Evolutionary conservation across 164 flowering plant species (phyloP).

Genomic region (Tinospora cordifolia): DNA sequence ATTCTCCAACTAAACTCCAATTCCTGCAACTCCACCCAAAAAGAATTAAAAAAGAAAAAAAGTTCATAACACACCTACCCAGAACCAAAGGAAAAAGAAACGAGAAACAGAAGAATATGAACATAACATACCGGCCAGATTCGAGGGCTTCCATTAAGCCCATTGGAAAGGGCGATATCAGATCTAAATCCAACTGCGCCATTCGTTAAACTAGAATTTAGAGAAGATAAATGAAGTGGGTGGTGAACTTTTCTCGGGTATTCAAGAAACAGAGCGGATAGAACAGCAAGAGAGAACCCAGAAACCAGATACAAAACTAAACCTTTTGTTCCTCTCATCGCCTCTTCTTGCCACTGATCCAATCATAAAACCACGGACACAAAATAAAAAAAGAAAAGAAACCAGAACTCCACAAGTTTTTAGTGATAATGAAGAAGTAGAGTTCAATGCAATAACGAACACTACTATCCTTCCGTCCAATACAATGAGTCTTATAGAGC

Average conservation of each 20-base stretch:
- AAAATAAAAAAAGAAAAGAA: background rate
- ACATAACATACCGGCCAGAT: too few relatives aligned
- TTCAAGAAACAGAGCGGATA: conserved; percentile 32
- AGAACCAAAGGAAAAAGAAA: background rate
- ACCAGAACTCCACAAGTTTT: background rate
- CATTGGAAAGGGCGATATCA: too few relatives aligned
- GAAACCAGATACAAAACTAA: conserved; percentile 48
- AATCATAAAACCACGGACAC: too few relatives aligned
- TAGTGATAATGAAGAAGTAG: background rate
- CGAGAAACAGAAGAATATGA: background rate
- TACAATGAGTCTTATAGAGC: too few relatives aligned
- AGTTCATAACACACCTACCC: background rate
- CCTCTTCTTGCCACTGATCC: background rate
- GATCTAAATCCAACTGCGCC: too few relatives aligned
- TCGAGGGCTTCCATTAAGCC: too few relatives aligned
- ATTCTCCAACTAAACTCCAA: conserved; percentile 68
- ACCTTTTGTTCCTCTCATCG: conserved; percentile 43
- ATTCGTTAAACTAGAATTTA: too few relatives aligned
- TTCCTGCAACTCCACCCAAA: conserved; percentile 29
- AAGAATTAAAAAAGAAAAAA: too few relatives aligned
- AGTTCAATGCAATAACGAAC: too few relatives aligned
- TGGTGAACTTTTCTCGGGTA: background rate
- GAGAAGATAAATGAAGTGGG: too few relatives aligned
- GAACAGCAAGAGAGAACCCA: conserved; percentile 41
- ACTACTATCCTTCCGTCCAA: too few relatives aligned